Conservation (phyloP, 495 filamentous ascomycete genomes). For the Aspergillus egyptiacus region DNA sequence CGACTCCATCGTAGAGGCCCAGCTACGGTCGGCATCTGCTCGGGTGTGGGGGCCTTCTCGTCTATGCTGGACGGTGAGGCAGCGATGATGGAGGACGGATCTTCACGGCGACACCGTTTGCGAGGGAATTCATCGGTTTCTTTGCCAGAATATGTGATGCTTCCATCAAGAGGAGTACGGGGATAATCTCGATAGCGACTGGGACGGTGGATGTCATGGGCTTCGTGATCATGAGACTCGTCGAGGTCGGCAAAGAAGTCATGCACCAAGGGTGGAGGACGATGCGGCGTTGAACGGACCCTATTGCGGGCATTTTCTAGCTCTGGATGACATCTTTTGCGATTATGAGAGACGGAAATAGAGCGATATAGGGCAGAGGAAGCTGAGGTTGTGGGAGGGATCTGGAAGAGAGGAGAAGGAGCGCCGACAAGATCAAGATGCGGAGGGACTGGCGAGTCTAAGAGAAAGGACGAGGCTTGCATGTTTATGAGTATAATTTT, state of each 20-base stretch:
- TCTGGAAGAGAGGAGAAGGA: conserved; percentile 60
- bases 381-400: conserved; percentile 58
- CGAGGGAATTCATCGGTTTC: conserved; percentile 27
- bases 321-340: conserved; percentile 39
- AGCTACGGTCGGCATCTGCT: conserved; percentile 19
- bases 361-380: conserved; percentile 56
- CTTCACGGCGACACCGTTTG: conserved; percentile 36
- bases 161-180: conserved; percentile 29
- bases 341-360: conserved; percentile 40
- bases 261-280: conserved; percentile 53
- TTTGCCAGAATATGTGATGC: conserved; percentile 22
- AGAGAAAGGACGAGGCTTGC: conserved; percentile 43
- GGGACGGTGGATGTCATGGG: conserved; percentile 29
- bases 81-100: conserved; percentile 22
- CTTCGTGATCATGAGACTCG: conserved; percentile 10
- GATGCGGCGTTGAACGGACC: conserved; percentile 23
- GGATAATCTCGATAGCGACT: conserved; percentile 42
- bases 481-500: conserved; percentile 31
- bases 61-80: conserved; percentile 15
- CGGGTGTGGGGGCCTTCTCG: conserved; percentile 17
- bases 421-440: conserved; percentile 50
- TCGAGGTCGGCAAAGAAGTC: conserved; percentile 33
- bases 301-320: conserved; percentile 22
- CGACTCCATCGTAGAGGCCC: conserved; percentile 37
- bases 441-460: conserved; percentile 46